Conservation (phyloP, 2,329 filamentous ascomycete genomes). For the Sporothrix dimorphospora region DNA sequence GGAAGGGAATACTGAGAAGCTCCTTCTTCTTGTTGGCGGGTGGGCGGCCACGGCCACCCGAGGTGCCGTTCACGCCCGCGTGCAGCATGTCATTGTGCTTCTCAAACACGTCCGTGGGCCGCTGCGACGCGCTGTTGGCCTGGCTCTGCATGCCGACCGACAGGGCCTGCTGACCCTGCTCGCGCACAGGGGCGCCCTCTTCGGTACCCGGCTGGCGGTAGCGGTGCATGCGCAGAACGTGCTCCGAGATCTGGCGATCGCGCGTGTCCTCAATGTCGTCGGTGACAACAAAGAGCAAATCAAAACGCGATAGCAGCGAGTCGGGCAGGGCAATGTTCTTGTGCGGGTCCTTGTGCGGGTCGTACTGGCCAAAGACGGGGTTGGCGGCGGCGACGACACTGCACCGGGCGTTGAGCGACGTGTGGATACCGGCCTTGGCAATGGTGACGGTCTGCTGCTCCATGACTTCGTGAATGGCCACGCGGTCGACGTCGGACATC, state of each 20-base stretch:
- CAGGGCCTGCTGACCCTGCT: constrained; percentile 80
- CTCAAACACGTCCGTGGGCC: constrained; percentile 86
- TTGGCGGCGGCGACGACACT: constrained; percentile 96
- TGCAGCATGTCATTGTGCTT: constrained; percentile 97
- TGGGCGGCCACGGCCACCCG: constrained; percentile 7
- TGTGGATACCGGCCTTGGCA: constrained; percentile 97
- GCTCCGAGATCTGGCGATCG: constrained; percentile 90
- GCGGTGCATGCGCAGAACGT: constrained; percentile 94
- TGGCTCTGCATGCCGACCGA: constrained; percentile 85
- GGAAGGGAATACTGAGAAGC: constrained; percentile 93
- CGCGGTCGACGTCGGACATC: constrained; percentile 97
- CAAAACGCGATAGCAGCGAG: constrained; percentile 95
- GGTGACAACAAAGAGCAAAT: constrained; percentile 95
- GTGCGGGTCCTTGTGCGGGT: constrained; percentile 97
- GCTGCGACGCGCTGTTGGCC: constrained; percentile 61
- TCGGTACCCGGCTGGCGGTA: constrained; percentile 92
- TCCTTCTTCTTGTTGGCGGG: constrained; percentile 73
- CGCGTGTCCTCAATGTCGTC: constrained; percentile 96
- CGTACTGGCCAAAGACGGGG: constrained; percentile 97
- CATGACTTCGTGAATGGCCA: constrained; percentile 99
- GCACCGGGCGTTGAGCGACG: constrained; percentile 92
- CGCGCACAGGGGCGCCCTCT: constrained; percentile 91
- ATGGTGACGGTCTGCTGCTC: constrained; percentile 99
- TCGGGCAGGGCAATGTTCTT: constrained; percentile 98
- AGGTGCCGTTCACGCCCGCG: constrained; percentile 77